Base-by-base conservation (phyloP, 495 filamentous ascomycete species). In the Pseudoneurospora amorphoporcata region DNA sequence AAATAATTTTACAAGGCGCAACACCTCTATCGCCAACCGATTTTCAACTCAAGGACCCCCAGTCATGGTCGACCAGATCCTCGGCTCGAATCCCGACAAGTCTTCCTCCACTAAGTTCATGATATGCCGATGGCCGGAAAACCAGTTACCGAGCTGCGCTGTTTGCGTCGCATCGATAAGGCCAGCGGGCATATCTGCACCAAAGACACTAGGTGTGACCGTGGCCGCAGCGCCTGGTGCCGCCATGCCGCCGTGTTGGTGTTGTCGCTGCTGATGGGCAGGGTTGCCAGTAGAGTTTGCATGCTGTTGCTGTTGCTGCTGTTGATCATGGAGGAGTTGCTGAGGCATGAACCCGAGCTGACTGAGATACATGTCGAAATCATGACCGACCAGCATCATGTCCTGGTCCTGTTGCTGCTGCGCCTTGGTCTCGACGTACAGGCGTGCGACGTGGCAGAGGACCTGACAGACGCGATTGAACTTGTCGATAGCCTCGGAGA, bases 321-420 rank as follows among this genome's bases (percentile, higher is more conserved):
- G 79, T 23, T 43, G 14, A 23, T 37, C n/a, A 12, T n/a, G 42
- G 10, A 69, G 16, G 19, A 35, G 37, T n/a, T 23, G 40, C 23
- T 75, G 77, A 8, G 89, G 87, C 70, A 89, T 89, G 68, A 92
- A 81, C 3, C 89, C 89, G 29, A 92, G 81, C 41, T 88, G 88
- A 75, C 82, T 87, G 0, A 91, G 82, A 72, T 91, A 92, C 58
- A 86, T 84, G 75, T 91, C 88, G 65, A 92, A 90, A 74, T 90
- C 87, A 72, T 87, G 84, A 0, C 87, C 86, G 0, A 88, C 86
- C 0, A 85, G 81, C 17, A 81, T 80, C 73, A 88, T 80, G 12
- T 79, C 79, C 68, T 85, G 78, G 70, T 84, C 81, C 53, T 83
- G 76, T 75, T 83, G 81, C 42, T 81, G 82, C 78, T 86, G 84